These are phyloP conservation scores for Luzula sylvatica DNA, from an alignment of 176 grass and related monocot genomes.

Conservation along the genomic window DNA sequence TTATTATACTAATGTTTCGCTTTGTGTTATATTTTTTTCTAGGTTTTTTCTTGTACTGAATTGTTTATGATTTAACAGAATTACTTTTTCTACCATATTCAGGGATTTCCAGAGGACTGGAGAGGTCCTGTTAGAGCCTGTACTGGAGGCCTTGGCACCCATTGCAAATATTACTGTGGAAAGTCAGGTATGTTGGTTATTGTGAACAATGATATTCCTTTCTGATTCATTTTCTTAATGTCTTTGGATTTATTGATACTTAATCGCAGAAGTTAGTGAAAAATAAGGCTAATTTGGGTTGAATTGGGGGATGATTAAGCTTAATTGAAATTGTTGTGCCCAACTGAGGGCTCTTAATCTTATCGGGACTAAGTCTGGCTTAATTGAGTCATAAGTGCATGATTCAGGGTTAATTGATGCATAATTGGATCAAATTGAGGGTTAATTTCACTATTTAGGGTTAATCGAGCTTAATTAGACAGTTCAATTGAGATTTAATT, in stretches of 20 bases:
- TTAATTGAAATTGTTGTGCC: no score
- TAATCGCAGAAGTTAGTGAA: no score
- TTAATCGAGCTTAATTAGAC: no score
- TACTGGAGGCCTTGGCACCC: slow-evolving; percentile 61
- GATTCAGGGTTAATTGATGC: no score
- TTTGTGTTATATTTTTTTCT: not conserved
- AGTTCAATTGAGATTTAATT: no score
- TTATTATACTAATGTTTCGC: not conserved
- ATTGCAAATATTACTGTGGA: slow-evolving; percentile 86
- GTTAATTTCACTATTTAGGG: no score
- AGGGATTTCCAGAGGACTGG: slow-evolving; percentile 85
- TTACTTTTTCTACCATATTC: slow-evolving; percentile 13
- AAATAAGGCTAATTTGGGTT: no score
- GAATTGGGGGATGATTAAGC: no score
- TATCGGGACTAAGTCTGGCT: no score
- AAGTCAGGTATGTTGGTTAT: slow-evolving; percentile 64
- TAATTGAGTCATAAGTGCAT: no score
- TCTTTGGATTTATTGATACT: slow-evolving; percentile 2
- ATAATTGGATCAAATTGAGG: no score
- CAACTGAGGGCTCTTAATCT: no score
- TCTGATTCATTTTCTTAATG: slow-evolving; percentile 8
- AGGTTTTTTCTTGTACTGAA: slow-evolving; percentile 1
- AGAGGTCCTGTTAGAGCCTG: slow-evolving; percentile 55
- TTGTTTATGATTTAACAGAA: slow-evolving; percentile 1
- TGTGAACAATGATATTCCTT: not conserved